These are phyloP conservation scores for Pleoardoris graminearum DNA, from an alignment of 2,329 filamentous ascomycete species.

Conservation along the genomic window DNA sequence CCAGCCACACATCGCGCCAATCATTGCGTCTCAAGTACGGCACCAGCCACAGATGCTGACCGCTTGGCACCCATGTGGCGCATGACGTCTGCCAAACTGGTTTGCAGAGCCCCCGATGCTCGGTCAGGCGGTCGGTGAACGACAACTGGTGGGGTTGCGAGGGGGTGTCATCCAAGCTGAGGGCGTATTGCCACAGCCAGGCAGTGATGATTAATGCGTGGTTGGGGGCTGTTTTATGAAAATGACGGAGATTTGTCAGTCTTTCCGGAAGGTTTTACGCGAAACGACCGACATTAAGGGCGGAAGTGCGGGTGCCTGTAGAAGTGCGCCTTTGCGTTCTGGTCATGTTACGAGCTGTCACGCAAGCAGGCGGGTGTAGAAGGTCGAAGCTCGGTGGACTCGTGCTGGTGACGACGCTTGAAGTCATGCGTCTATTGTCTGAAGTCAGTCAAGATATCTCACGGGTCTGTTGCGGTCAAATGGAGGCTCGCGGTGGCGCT, in stretches of 20 bases:
- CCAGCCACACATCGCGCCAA: conserved; percentile 1
- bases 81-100: background rate
- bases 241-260: background rate
- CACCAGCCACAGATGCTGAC: conserved; percentile 6
- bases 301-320: conserved; percentile 6
- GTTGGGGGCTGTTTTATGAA: conserved; percentile 1
- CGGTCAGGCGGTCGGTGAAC: conserved; percentile 4
- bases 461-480: background rate
- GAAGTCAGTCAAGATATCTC: background rate
- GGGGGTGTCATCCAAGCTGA: conserved; percentile 10
- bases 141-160: conserved; percentile 1
- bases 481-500: background rate
- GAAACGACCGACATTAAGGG: background rate
- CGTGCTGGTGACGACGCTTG: background rate
- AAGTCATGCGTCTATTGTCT: conserved; percentile 1
- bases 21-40: background rate
- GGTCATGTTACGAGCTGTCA: background rate
- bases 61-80: conserved; percentile 8
- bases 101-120: conserved; percentile 7
- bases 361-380: background rate
- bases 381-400: background rate
- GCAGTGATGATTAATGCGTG: conserved; percentile 10
- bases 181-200: conserved; percentile 10
- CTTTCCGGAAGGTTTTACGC: background rate
- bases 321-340: conserved; percentile 5